Evolutionary conservation across 768 basidiomycete genomes (phyloP), one percentile per base, ranked within the genome.

Genomic region (Strobilomyces dryophilus): DNA sequence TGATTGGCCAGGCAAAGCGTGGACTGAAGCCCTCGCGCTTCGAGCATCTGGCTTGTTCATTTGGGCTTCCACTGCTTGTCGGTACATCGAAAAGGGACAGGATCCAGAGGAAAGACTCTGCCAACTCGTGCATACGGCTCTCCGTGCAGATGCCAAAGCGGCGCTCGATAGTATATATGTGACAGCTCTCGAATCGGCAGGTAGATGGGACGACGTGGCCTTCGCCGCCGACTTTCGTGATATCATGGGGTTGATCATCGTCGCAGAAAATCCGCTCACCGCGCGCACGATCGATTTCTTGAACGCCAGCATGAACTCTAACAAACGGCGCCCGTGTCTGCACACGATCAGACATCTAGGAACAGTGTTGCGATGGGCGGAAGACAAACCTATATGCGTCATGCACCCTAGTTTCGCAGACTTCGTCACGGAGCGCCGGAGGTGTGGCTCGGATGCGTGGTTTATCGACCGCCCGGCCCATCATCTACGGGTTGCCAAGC

Each of bases 371-470:
- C 69, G 62, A 29, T 68, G 66, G 65, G 56, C 56, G 2, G 52
- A 62, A 31, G 60, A 61, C 35, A 55, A 62, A 18, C 61, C 64
- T n/a, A 66, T 73, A 41, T 62, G 52, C 15, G 60, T 68, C 3
- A 63, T 66, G 54, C 71, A 73, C 49, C 63, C 71, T 0, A 71
- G 69, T 26, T 70, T 72, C 21, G 57, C 55, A 6, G 71, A 73
- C 46, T 72, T 73, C 37, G 56, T 73, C 35, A 66, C 66, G 24
- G 63, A 72, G 45, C 52, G 21, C 42, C 55, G 61, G 21, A 61
- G 72, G 10, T 72, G 67, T 41, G 56, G 58, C 4, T 61, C 58
- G 8, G 62, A 67, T 17, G 57, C 49, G 1, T 69, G 69, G 64
- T 70, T 61, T 18, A 64, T 72, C 35, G 62, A 73, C 41, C 59